These are phyloP conservation scores for Penicillium sp. DNA, from an alignment of 2,329 filamentous ascomycete genomes.

Conservation along the genomic window DNA sequence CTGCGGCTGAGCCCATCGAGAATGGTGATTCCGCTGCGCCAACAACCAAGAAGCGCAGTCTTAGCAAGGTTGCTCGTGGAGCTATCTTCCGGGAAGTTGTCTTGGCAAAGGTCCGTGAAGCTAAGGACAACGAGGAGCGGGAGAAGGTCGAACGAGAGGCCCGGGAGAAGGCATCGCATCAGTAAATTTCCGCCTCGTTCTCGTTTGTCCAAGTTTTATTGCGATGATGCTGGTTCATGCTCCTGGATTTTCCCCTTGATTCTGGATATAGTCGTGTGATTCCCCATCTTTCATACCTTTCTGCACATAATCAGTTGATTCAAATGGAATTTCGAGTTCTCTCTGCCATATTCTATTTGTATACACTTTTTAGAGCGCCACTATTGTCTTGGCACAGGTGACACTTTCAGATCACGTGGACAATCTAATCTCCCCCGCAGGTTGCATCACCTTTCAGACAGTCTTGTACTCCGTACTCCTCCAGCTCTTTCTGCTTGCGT, in stretches of 20 bases:
- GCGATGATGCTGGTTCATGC: constrained; percentile 21
- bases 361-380: not conserved
- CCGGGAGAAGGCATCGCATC: constrained; percentile 42
- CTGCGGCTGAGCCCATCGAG: constrained; percentile 22
- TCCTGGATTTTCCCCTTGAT: constrained; percentile 24
- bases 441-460: constrained; percentile 8
- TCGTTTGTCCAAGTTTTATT: constrained; percentile 9
- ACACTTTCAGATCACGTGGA: constrained; percentile 16
- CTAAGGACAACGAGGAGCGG: constrained; percentile 83
- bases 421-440: constrained; percentile 25
- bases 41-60: constrained; percentile 56
- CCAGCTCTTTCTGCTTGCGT: not conserved
- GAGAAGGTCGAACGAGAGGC: constrained; percentile 69
- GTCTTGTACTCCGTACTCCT: constrained; percentile 15
- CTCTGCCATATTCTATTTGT: constrained; percentile 1
- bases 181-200: constrained; percentile 9
- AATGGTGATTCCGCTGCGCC: constrained; percentile 32
- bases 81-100: constrained; percentile 95
- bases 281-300: constrained; percentile 35
- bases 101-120: constrained; percentile 88
- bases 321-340: not conserved
- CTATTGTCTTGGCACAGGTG: not conserved
- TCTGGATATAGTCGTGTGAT: constrained; percentile 43
- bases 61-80: constrained; percentile 65
- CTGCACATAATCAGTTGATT: constrained; percentile 20